These are phyloP conservation scores for Phytophthora litchii DNA, from an alignment of 352 stramenopile species.

Conservation along the genomic window DNA sequence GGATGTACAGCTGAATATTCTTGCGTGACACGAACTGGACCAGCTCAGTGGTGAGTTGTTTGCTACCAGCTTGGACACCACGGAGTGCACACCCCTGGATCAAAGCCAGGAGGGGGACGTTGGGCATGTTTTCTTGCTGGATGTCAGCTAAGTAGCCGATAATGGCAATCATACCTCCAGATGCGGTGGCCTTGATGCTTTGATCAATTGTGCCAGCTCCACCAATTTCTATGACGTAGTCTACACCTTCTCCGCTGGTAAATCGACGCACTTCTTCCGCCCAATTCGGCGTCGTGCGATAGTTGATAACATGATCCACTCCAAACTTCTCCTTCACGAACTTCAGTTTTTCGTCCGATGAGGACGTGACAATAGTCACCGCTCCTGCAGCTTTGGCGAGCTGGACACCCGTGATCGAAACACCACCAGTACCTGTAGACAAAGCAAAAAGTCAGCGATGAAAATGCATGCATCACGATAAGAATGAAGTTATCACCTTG, in stretches of 20 bases:
- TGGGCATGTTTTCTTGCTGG: slow-evolving; percentile 40
- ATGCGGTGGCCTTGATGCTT: slow-evolving; percentile 34
- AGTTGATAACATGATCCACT: slow-evolving; percentile 42
- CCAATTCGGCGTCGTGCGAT: slow-evolving; percentile 38
- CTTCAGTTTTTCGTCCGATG: slow-evolving; percentile 26
- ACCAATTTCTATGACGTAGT: slow-evolving; percentile 45
- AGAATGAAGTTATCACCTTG: slow-evolving; percentile 8
- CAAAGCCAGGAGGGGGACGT: slow-evolving; percentile 28
- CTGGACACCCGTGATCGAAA: slow-evolving; percentile 37
- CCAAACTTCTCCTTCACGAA: slow-evolving; percentile 39
- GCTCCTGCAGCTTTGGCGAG: slow-evolving; percentile 40
- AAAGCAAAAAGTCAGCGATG: not conserved
- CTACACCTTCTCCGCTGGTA: slow-evolving; percentile 29
- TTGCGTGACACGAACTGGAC: slow-evolving; percentile 32
- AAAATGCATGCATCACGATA: not conserved
- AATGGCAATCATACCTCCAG: slow-evolving; percentile 34
- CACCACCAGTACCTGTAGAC: slow-evolving; percentile 24
- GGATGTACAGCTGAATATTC: slow-evolving; percentile 29
- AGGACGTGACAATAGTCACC: slow-evolving; percentile 41
- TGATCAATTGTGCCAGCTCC: slow-evolving; percentile 42
- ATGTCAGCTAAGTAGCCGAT: slow-evolving; percentile 35
- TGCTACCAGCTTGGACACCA: slow-evolving; percentile 27
- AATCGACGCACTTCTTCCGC: slow-evolving; percentile 27
- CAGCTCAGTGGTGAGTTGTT: slow-evolving; percentile 29
- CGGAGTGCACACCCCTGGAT: slow-evolving; percentile 32